phyloP scores from a whole-genome alignment of 139 green algal genomes.

The Auxenochlorella protothecoides region DNA sequence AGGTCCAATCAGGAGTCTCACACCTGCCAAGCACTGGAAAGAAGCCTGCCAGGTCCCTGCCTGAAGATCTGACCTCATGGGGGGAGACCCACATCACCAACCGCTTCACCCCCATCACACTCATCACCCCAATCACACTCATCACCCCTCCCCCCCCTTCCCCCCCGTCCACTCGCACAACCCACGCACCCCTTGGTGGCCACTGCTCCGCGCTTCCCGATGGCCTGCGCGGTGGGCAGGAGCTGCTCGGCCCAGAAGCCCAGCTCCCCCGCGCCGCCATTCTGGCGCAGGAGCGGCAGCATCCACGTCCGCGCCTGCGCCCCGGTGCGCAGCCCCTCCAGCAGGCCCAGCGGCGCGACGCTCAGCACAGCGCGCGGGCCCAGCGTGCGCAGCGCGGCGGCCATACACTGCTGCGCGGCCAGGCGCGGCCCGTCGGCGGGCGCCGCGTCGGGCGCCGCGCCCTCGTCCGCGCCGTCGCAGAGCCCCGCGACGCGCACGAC shows the following conservation, averaged over 20 bases:
- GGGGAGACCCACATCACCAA: no score
- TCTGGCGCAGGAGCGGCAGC: constrained; percentile 69
- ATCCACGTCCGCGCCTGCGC: constrained; percentile 75
- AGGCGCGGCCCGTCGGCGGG: constrained; percentile 5
- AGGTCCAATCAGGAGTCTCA: no score
- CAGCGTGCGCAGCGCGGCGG: constrained; percentile 48
- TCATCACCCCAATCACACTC: no score
- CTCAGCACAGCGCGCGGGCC: constrained; percentile 60
- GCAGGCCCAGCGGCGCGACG: constrained; percentile 57
- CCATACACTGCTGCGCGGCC: constrained; percentile 28
- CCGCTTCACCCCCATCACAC: no score
- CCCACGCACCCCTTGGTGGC: neutral
- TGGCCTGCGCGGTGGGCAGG: constrained; percentile 50
- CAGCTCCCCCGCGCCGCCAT: constrained; percentile 42
- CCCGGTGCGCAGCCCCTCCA: constrained; percentile 29
- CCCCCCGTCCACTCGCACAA: no score
- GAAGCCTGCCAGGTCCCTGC: no score
- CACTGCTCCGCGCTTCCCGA: constrained; percentile 33
- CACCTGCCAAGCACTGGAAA: no score
- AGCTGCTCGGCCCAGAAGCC: constrained; percentile 55
- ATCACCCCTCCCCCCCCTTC: no score
- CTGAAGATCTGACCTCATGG: no score
- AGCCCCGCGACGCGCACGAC: constrained; percentile 44
- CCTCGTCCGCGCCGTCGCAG: constrained; percentile 42
- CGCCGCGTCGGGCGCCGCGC: constrained; percentile 18